Base-by-base conservation (phyloP, 768 basidiomycete species). In the Pleurotus tuoliensis region DNA sequence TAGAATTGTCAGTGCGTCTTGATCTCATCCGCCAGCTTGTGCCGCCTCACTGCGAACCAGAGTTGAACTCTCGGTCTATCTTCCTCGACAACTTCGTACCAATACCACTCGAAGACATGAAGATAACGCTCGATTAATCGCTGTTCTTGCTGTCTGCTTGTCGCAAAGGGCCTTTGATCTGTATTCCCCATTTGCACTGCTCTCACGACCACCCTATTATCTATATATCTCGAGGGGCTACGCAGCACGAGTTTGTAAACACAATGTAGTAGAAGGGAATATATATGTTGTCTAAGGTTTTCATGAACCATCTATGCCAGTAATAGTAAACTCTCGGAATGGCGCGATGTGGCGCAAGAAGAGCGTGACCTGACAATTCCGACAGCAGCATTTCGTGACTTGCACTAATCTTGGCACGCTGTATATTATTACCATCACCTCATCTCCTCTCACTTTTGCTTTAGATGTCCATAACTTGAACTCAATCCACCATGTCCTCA, bases 1-100 rank as follows among this genome's bases (percentile, higher is more conserved):
- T 76, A 95, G 97, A 99, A 76, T 83, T 99, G 40, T 98, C 96
- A 55, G 88, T 97, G 65, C 88, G 94, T 61, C 96, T 96, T 53
- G 97, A 98, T 69, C 76, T 99, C 64, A 96, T 90, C 72, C 87
- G 86, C 62, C 85, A 87, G 75, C 84, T 99, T 54, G 94, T 98
- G 55, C 97, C 97, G 54, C 76, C 83, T 64, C 86, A 93, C 74
- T 89, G 86, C 73, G 94, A 98, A 82, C 75, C 86, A 62, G 93
- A 92, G 79, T 84, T 99, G 71, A 82, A 81, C 74, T 87, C 82
- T 62, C 86, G 92, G 73, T 86, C 85, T 45, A 92, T 98, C 76
- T 82, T 88, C 70, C 73, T 98, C 71, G 87, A 95, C 67, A 85
- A 83, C 62, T 98, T 98, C 78, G 89, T 88, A 72, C 97, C 97